Base-by-base conservation (phyloP, 2,329 filamentous ascomycete genomes). In the Aureobasidium subglaciale region DNA sequence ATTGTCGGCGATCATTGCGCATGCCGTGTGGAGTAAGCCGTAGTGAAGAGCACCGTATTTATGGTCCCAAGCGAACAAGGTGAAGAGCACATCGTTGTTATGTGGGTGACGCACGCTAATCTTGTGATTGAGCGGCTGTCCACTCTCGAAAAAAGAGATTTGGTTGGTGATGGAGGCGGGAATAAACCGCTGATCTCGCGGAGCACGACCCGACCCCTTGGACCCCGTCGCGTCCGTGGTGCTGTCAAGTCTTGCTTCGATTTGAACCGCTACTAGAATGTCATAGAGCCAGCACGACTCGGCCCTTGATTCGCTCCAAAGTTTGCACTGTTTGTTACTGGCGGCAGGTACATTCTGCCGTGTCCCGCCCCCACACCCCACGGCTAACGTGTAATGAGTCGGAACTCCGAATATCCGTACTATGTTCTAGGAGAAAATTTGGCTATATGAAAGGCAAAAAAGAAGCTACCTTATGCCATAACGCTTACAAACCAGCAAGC, bases 1-100 rank as follows among this genome's bases (percentile, higher is more conserved):
- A 25, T 53, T 53, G 35, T 15, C 48, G 24, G 48, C 48, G n/a
- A 53, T 41, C 35, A 53, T 53, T 8, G 48, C 48, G 48, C 25
- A 53, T 18, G 48, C 48, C 20, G 20, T 45, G 25, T 45, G 41
- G 24, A 45, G 22, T 15, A 45, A 22, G 20, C 41, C 41, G 22
- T 22, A 45, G 24, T 45, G 25, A 7, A 45, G 41, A 15, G 41
- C 25, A 11, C 41, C 41, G 24, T 45, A 18, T 27, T 29, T 29
- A 34, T 34, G 30, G 30, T 34, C 30, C 30, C 30, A 34, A 34
- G 30, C 30, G 30, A 27, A 27, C 18, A 43, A 22, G n/a, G 20
- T 25, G 11, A 43, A 43, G 11, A 43, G 40, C 20, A 43, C 20
- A 22, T 43, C 40, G 40, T 43, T 43, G 22, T 25, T 27, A 22